These are phyloP conservation scores for Phytophthora constricta DNA, from an alignment of 352 stramenopile genomes.

Conservation along the genomic window DNA sequence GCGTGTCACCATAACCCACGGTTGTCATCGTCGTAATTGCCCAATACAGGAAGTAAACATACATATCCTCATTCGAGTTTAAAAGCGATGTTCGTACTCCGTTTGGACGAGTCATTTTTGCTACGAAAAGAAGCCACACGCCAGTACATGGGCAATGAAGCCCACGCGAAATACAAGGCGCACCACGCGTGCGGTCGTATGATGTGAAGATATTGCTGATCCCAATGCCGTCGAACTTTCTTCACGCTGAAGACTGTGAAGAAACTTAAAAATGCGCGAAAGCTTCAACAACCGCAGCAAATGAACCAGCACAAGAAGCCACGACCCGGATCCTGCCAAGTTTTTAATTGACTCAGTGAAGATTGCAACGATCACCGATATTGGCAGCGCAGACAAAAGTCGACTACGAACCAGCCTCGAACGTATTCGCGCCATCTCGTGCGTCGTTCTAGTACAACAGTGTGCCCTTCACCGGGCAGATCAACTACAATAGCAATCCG, in stretches of 20 bases:
- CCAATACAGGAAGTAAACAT: constrained; percentile 82
- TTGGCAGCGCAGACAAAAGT: constrained; percentile 71
- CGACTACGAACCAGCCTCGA: constrained; percentile 73
- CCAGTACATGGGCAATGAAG: constrained; percentile 67
- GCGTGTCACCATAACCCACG: constrained; percentile 75
- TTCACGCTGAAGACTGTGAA: constrained; percentile 64
- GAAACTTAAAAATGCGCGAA: constrained; percentile 86
- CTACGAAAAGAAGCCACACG: constrained; percentile 74
- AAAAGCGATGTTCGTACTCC: constrained; percentile 18
- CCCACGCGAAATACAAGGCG: constrained; percentile 65
- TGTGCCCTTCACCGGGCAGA: constrained; percentile 39
- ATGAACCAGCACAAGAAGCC: constrained; percentile 62
- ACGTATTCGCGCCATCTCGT: constrained; percentile 57
- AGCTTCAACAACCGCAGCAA: constrained; percentile 87
- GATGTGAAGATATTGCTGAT: constrained; percentile 38
- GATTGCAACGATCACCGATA: constrained; percentile 43
- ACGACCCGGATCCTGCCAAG: constrained; percentile 8
- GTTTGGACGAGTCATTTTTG: constrained; percentile 32
- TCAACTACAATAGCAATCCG: constrained; percentile 49
- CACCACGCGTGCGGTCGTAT: constrained; percentile 63
- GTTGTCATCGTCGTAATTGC: constrained; percentile 83
- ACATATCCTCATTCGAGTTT: constrained; percentile 51
- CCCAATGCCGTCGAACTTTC: constrained; percentile 51
- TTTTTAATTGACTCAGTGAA: constrained; percentile 27
- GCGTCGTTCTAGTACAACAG: constrained; percentile 42